Base-by-base conservation (phyloP, 225 moss, liverwort and hornwort genomes). In the Thuidium tamariscinum region DNA sequence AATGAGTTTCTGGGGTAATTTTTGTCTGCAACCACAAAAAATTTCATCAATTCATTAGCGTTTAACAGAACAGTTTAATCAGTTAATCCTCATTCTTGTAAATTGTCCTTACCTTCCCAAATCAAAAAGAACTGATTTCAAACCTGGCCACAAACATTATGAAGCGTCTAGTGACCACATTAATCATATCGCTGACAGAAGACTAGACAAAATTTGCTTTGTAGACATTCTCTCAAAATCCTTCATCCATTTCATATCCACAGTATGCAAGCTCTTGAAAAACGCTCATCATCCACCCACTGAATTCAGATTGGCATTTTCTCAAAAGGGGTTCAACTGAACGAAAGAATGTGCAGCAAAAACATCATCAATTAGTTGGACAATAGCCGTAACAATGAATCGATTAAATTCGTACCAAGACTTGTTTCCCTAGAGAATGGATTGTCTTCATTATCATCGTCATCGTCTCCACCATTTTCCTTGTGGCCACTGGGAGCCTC, bases 341-440 rank as follows among this genome's bases (percentile, higher is more conserved):
- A 19, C 71, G 15, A 62, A 62, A 42, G 34, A 51, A 54, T 17
- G 62, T n/a, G 36, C 59, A 76, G 32, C 2, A 57, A 19, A 18
- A 34, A 27, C 16, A 39, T 48, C 29, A 25, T 37, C 62, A 48
- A 5, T 64, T 7, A 16, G 48, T n/a, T 26, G 36, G 80, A 63
- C 63, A 48, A n/a, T 7, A 11, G 65, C 34, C 32, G 10, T 20
- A 67, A 37, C 7, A 21, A 41, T 7, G n/a, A n/a, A n/a, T n/a
- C n/a, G n/a, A n/a, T n/a, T n/a, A 59, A 67, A 84, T 11, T 84
- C 84, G 42, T 77, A 93, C 94, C 94, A 80, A 89, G 88, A 82
- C 93, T 93, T 34, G 91, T 91, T 66, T 85, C 89, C 51, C 90
- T 91, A 2, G 89, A 90, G 82, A 91, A 93, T 3, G 89, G 93